These are phyloP conservation scores for Periconia sp. DNA, from an alignment of 2,329 filamentous ascomycete species.

Conservation along the genomic window DNA sequence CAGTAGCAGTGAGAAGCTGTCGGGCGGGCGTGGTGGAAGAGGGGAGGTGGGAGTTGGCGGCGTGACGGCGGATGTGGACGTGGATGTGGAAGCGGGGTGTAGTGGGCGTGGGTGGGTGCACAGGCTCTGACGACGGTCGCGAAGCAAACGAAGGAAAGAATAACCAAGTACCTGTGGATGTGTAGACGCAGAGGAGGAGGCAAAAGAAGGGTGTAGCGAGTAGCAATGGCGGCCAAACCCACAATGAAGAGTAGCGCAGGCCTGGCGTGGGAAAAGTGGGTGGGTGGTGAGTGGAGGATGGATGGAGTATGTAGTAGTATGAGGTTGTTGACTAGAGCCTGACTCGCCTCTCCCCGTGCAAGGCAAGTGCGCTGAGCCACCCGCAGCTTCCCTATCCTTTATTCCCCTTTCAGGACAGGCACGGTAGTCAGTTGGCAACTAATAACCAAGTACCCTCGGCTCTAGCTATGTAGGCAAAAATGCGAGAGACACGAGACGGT, in stretches of 20 bases:
- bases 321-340: too few species aligned
- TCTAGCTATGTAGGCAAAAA: too few species aligned
- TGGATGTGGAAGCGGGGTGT: slow-evolving; percentile 17
- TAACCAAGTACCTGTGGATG: slow-evolving; percentile 1
- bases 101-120: slow-evolving; percentile 14
- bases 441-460: too few species aligned
- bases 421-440: too few species aligned
- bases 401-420: too few species aligned
- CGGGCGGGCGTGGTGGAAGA: slow-evolving; percentile 16
- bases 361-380: too few species aligned
- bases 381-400: too few species aligned
- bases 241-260: slow-evolving; percentile 5
- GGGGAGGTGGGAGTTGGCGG: slow-evolving; percentile 20
- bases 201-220: slow-evolving; percentile 3
- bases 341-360: too few species aligned
- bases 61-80: background rate
- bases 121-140: slow-evolving; percentile 2
- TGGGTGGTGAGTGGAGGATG: background rate
- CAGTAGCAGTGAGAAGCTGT: slow-evolving; percentile 16
- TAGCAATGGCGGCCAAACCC: slow-evolving; percentile 17
- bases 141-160: slow-evolving; percentile 11
- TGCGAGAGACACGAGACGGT: too few species aligned
- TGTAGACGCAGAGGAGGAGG: background rate
- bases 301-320: too few species aligned
- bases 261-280: slow-evolving; percentile 8